Base-by-base conservation (phyloP, 768 basidiomycete species). In the Serendipita vermifera region DNA sequence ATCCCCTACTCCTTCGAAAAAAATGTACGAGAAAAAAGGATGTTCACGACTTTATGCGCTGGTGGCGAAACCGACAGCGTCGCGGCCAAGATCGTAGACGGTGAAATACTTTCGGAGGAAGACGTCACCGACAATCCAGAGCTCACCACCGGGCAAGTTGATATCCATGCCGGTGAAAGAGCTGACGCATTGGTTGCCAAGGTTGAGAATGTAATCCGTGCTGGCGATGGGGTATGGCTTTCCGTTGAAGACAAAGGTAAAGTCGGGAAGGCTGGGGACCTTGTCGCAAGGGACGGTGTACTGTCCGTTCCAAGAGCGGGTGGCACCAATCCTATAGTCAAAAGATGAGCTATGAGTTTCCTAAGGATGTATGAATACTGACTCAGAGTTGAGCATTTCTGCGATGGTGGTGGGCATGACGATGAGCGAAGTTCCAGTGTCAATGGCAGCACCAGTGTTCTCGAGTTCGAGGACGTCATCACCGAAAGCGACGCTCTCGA, bases 301-400 rank as follows among this genome's bases (percentile, higher is more conserved):
- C 70, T 97, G 94, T 36, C 94, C 96, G 66, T 87, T 96, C 93
- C 93, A 98, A 1, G 83, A 80, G 66, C 84, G 89, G 72, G 79
- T 86, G 13, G 94, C 94, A 58, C 96, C 96, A 55, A 99, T 96
- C 62, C 75, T 73, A 51, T 31, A 43, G 27, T 17, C 3, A n/a
- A 33, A 14, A 35, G 32, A 6, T 38, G 54, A 32, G 46, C 27
- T 38, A 38, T 29, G 3, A 33, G 15, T 38, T 31, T 41, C 17
- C 51, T 22, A 38, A 55, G 26, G 3, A 35, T 9, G 20, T 29
- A 14, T 26, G 29, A 9, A 51, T n/a, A 66, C 70, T 62, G 53
- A 65, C 68, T 86, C 82, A 31, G 85, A 74, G 71, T 99, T 98
- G 64, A 99, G 74, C 89, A 99, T 89, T 75, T 99, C 96, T 54